These are phyloP conservation scores for Nadsonia commutata DNA, from an alignment of 1,139 yeast species.

Conservation along the genomic window DNA sequence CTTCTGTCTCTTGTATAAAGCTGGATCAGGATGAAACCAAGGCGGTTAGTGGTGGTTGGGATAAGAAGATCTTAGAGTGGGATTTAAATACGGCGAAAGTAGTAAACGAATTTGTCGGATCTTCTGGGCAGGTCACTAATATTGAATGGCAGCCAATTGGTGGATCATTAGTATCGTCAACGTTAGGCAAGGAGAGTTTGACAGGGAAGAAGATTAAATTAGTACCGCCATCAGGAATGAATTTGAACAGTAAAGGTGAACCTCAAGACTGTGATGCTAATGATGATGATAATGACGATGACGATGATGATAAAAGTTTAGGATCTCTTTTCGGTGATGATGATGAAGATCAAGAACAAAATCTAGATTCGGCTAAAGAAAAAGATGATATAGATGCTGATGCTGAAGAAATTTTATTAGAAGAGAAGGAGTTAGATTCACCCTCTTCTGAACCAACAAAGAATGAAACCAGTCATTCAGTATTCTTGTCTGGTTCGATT, in stretches of 20 bases:
- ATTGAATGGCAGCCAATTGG: slow-evolving; percentile 69
- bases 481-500: slow-evolving; percentile 67
- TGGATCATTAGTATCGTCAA: slow-evolving; percentile 27
- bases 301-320: slow-evolving; percentile 23
- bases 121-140: slow-evolving; percentile 68
- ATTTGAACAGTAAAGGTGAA: not conserved
- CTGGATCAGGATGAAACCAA: slow-evolving; percentile 46
- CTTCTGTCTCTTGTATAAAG: slow-evolving; percentile 58
- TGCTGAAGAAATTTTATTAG: slow-evolving; percentile 5
- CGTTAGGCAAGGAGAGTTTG: slow-evolving; percentile 9
- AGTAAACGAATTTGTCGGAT: slow-evolving; percentile 28
- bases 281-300: slow-evolving; percentile 8
- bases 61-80: slow-evolving; percentile 56
- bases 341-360: slow-evolving; percentile 36
- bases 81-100: slow-evolving; percentile 65
- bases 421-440: slow-evolving; percentile 3
- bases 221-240: not conserved
- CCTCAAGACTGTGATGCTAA: slow-evolving; percentile 3
- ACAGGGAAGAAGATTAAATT: slow-evolving; percentile 1
- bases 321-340: slow-evolving; percentile 74
- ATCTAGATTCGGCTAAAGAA: slow-evolving; percentile 6
- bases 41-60: slow-evolving; percentile 85
- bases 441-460: slow-evolving; percentile 6
- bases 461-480: slow-evolving; percentile 31
- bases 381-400: slow-evolving; percentile 6